phyloP scores from a whole-genome alignment of 2,329 filamentous ascomycete genomes.

The Colletotrichum truncatum region DNA sequence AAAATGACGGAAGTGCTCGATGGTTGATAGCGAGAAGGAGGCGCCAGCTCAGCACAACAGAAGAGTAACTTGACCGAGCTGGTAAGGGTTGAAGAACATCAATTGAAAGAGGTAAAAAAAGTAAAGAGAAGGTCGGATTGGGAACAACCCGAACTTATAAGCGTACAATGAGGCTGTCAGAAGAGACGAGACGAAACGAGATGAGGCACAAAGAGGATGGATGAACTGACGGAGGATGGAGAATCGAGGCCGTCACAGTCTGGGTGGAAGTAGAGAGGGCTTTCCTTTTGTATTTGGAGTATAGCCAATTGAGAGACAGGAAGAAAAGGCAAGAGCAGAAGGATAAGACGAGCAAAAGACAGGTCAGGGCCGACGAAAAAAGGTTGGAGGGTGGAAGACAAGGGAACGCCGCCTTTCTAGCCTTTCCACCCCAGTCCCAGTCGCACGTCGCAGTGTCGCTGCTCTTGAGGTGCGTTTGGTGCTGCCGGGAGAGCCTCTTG shows the following conservation, averaged over 20 bases:
- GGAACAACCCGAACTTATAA: too few species aligned
- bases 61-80: background rate
- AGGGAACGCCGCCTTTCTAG: constrained; percentile 30
- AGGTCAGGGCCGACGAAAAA: constrained; percentile 25
- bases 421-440: constrained; percentile 8
- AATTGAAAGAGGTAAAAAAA: background rate
- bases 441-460: constrained; percentile 1
- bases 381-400: constrained; percentile 26
- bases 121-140: too few species aligned
- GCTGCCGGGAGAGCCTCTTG: constrained; percentile 11
- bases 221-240: background rate
- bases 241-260: background rate
- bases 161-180: background rate
- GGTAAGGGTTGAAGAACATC: background rate
- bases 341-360: constrained; percentile 23
- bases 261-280: constrained; percentile 11
- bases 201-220: background rate
- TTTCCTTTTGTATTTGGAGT: constrained; percentile 25
- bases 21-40: background rate
- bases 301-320: constrained; percentile 28
- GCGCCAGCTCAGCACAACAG: too few species aligned
- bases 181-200: background rate
- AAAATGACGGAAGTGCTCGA: background rate
- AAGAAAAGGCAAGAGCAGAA: constrained; percentile 21
- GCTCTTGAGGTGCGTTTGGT: background rate